Evolutionary conservation across 495 filamentous ascomycete genomes (phyloP).

Genomic region (Penicillium paradoxum): DNA sequence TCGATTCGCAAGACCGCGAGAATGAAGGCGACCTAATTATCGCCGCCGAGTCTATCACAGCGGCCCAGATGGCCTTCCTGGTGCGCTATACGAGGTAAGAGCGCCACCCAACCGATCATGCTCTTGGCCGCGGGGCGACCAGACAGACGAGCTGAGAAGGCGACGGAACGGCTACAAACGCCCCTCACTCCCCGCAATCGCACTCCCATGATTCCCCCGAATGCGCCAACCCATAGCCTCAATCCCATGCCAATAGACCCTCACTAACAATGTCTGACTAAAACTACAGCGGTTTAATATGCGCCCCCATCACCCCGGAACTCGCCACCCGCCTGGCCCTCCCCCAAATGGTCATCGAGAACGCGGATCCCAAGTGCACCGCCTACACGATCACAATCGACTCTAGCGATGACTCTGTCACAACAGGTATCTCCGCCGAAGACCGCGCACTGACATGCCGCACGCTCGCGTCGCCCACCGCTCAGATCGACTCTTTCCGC

Average conservation of each 20-base stretch:
- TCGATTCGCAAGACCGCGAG: slow-evolving; percentile 84
- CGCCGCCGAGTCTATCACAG: slow-evolving; percentile 78
- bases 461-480: slow-evolving; percentile 63
- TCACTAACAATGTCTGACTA: neutral
- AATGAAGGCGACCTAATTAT: slow-evolving; percentile 99
- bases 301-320: slow-evolving; percentile 69
- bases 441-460: slow-evolving; percentile 81
- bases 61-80: slow-evolving; percentile 91
- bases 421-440: slow-evolving; percentile 85
- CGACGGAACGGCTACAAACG: neutral
- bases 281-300: slow-evolving; percentile 70
- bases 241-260: neutral
- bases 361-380: slow-evolving; percentile 80
- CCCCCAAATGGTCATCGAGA: slow-evolving; percentile 83
- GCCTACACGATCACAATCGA: slow-evolving; percentile 90
- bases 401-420: slow-evolving; percentile 62
- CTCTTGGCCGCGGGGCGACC: too few relatives aligned
- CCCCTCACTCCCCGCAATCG: neutral
- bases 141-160: too few relatives aligned
- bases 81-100: slow-evolving; percentile 69
- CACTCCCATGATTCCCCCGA: neutral
- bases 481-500: slow-evolving; percentile 58
- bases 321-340: slow-evolving; percentile 64
- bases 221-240: neutral
- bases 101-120: slow-evolving; percentile 3